phyloP scores from a whole-genome alignment of 148 eudicot species.

The Spergularia marina region DNA sequence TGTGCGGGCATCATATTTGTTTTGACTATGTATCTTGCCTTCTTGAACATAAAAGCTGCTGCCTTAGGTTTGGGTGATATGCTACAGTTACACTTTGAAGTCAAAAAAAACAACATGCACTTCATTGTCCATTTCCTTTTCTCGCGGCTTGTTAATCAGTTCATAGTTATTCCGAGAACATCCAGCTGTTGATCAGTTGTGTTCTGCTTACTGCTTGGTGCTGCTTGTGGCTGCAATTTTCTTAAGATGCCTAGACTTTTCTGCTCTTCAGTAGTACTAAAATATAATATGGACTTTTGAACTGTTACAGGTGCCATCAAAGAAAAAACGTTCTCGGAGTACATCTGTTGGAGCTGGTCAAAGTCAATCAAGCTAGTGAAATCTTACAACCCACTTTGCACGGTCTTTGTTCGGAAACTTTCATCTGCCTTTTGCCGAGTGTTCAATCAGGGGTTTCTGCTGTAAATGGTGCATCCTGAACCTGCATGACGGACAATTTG shows the following conservation, averaged over 20 bases:
- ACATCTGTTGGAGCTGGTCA: slow-evolving; percentile 39
- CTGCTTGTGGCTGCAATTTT: not conserved
- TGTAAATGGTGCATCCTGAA: not conserved
- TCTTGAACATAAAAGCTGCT: not conserved
- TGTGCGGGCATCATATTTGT: too few species aligned
- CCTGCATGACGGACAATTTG: not conserved
- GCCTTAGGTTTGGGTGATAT: not conserved
- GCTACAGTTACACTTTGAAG: not conserved
- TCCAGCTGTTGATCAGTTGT: too few species aligned
- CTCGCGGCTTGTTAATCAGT: too few species aligned
- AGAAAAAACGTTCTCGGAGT: slow-evolving; percentile 72
- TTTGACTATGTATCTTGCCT: not conserved
- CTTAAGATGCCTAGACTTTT: not conserved
- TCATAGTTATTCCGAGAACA: too few species aligned
- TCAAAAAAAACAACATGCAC: too few species aligned
- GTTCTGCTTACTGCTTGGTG: not conserved
- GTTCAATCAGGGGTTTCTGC: not conserved
- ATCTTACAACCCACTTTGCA: not conserved
- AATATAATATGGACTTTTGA: not conserved
- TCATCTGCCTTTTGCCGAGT: not conserved
- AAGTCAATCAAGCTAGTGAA: slow-evolving; percentile 30
- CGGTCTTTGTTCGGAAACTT: not conserved
- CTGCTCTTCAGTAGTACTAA: slow-evolving; percentile 10
- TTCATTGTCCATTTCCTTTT: not conserved
- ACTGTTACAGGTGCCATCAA: slow-evolving; percentile 38